These are phyloP conservation scores for Apiotrichum siamense DNA, from an alignment of 1,284 basidiomycete genomes.

Conservation along the genomic window DNA sequence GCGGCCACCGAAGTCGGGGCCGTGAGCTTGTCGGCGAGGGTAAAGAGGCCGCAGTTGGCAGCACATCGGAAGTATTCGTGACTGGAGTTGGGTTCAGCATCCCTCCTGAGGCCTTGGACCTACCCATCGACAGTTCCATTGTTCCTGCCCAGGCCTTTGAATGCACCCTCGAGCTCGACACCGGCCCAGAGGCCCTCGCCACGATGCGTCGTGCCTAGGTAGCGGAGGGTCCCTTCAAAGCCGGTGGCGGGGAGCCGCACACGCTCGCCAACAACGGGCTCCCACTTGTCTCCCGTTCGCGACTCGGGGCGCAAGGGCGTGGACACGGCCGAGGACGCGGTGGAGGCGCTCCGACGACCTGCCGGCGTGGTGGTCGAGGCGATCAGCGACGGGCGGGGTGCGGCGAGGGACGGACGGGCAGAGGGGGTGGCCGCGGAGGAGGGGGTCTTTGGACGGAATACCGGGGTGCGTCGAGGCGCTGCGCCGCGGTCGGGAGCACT, in stretches of 20 bases:
- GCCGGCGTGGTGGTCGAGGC: conserved; percentile 26
- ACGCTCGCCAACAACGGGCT: conserved; percentile 58
- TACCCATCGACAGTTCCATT: conserved; percentile 85
- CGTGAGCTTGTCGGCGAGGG: conserved; percentile 72
- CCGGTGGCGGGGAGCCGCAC: conserved; percentile 73
- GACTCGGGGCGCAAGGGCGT: conserved; percentile 38
- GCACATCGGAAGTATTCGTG: conserved; percentile 82
- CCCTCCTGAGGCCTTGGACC: conserved; percentile 32
- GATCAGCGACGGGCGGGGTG: conserved; percentile 24
- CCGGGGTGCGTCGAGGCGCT: conserved; percentile 30
- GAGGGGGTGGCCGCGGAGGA: conserved; percentile 20
- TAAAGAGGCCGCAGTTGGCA: conserved; percentile 83
- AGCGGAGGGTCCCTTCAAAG: conserved; percentile 73
- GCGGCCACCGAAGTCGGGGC: conserved; percentile 59
- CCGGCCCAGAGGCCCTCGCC: conserved; percentile 86
- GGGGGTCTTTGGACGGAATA: conserved; percentile 26
- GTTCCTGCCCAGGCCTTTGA: conserved; percentile 91
- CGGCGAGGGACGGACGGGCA: conserved; percentile 25
- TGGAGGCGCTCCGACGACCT: conserved; percentile 34
- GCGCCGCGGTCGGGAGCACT: conserved; percentile 6
- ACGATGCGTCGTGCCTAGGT: conserved; percentile 72
- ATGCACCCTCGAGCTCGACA: conserved; percentile 78
- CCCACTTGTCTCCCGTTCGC: conserved; percentile 31
- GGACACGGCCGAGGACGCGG: conserved; percentile 23
- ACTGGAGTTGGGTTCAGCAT: conserved; percentile 42